Evolutionary conservation across 805 yeast genomes (phyloP).

Genomic region (Torulaspora franciscae): DNA sequence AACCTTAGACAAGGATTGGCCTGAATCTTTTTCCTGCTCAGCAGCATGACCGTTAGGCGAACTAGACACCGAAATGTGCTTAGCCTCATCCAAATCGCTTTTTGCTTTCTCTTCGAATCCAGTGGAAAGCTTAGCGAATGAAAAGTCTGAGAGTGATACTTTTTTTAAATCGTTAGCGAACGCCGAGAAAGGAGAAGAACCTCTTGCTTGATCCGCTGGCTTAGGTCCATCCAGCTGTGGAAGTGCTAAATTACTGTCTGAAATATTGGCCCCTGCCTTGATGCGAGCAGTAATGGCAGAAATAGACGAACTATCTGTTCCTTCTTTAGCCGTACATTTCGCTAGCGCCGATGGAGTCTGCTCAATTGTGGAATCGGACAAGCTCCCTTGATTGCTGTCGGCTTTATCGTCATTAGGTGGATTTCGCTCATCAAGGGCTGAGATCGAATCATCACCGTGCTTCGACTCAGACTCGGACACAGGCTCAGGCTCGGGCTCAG

Average conservation of each 20-base stretch:
- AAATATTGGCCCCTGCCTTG: conserved; percentile 27
- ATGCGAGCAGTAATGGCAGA: conserved; percentile 27
- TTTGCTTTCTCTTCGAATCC: conserved; percentile 1
- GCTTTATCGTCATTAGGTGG: background rate
- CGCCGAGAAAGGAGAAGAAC: conserved; percentile 26
- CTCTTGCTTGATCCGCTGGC: conserved; percentile 1
- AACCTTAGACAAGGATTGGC: background rate
- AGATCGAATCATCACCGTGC: background rate
- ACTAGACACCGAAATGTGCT: background rate
- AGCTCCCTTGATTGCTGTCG: conserved; percentile 1
- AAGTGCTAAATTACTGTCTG: conserved; percentile 10
- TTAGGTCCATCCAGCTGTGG: conserved; percentile 1
- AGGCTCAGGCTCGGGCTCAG: too few relatives aligned
- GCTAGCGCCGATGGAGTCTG: conserved; percentile 15
- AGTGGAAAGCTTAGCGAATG: conserved; percentile 13
- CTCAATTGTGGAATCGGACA: conserved; percentile 25
- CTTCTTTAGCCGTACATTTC: background rate
- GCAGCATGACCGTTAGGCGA: background rate
- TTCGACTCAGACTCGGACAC: background rate
- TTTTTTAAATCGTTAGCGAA: conserved; percentile 22
- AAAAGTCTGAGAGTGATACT: conserved; percentile 15
- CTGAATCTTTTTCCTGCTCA: background rate
- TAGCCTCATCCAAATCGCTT: background rate
- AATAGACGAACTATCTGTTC: conserved; percentile 12
- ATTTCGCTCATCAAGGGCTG: background rate